phyloP scores from a whole-genome alignment of 306 rosid genomes.

The Lablab purpureus region DNA sequence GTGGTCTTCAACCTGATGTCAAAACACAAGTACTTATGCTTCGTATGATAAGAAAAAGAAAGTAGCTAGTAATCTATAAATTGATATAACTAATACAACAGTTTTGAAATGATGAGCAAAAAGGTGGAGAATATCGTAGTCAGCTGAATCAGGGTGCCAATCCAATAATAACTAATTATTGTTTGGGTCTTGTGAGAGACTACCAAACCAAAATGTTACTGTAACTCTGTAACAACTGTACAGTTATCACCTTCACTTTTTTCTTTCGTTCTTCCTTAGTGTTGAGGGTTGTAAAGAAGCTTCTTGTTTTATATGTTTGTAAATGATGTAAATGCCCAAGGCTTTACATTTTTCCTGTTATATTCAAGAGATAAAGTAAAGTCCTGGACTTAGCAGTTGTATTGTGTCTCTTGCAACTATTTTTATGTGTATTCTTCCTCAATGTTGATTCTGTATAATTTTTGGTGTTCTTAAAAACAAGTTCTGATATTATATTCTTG shows the following conservation, averaged over 20 bases:
- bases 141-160: not conserved
- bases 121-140: slow-evolving; percentile 3
- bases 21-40: slow-evolving; percentile 81
- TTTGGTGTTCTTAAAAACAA: not conserved
- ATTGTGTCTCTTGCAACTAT: slow-evolving; percentile 23
- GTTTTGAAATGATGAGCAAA: slow-evolving; percentile 36
- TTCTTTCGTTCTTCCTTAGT: slow-evolving; percentile 10
- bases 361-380: not conserved
- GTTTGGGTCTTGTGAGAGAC: slow-evolving; percentile 24
- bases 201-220: slow-evolving; percentile 5
- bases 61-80: slow-evolving; percentile 35
- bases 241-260: not conserved
- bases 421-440: not conserved
- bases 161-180: not conserved
- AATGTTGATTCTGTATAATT: slow-evolving; percentile 19
- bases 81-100: slow-evolving; percentile 40
- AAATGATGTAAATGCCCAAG: slow-evolving; percentile 30
- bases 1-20: slow-evolving; percentile 69
- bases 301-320: slow-evolving; percentile 22
- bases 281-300: slow-evolving; percentile 32
- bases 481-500: slow-evolving; percentile 3
- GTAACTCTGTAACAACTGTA: slow-evolving; percentile 31
- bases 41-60: slow-evolving; percentile 48
- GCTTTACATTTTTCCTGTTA: not conserved
- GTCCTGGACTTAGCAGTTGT: slow-evolving; percentile 6